Evolutionary conservation across 495 filamentous ascomycete species (phyloP).

Genomic region (Penicillium paxilli): DNA sequence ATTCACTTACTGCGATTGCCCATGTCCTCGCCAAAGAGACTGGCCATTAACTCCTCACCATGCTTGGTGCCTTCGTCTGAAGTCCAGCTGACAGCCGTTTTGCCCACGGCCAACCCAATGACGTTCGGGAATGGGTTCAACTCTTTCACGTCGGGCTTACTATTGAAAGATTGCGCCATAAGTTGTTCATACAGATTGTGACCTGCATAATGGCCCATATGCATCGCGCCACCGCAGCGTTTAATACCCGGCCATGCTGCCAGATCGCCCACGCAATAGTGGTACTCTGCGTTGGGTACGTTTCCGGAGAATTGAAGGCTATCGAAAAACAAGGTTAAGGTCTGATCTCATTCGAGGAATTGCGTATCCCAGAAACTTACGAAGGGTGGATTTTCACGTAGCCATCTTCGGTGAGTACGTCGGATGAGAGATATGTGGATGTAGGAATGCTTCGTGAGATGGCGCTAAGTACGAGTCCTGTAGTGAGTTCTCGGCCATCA

Average conservation of each 20-base stretch:
- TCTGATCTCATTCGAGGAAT: not conserved
- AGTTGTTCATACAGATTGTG: constrained; percentile 63
- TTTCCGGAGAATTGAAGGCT: constrained; percentile 46
- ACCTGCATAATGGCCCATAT: constrained; percentile 61
- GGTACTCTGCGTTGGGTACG: constrained; percentile 51
- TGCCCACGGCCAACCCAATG: constrained; percentile 67
- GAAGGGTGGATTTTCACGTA: constrained; percentile 55
- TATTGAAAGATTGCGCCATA: constrained; percentile 29
- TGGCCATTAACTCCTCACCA: constrained; percentile 58
- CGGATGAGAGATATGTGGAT: constrained; percentile 51
- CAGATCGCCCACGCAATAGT: constrained; percentile 57
- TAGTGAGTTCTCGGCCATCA: constrained; percentile 51
- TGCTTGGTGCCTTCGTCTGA: constrained; percentile 46
- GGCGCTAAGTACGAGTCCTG: constrained; percentile 60
- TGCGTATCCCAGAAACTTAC: constrained; percentile 13
- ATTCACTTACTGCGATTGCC: constrained; percentile 51
- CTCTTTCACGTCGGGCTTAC: constrained; percentile 40
- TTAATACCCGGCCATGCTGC: constrained; percentile 66
- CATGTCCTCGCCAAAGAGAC: constrained; percentile 66
- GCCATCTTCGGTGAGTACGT: constrained; percentile 51
- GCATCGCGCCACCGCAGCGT: constrained; percentile 67
- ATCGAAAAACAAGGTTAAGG: not conserved
- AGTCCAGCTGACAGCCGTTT: constrained; percentile 61
- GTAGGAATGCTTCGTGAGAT: constrained; percentile 56
- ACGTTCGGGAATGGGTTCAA: constrained; percentile 57